Evolutionary conservation across 2,329 filamentous ascomycete species (phyloP).

Genomic region (Monosporascus sp.): DNA sequence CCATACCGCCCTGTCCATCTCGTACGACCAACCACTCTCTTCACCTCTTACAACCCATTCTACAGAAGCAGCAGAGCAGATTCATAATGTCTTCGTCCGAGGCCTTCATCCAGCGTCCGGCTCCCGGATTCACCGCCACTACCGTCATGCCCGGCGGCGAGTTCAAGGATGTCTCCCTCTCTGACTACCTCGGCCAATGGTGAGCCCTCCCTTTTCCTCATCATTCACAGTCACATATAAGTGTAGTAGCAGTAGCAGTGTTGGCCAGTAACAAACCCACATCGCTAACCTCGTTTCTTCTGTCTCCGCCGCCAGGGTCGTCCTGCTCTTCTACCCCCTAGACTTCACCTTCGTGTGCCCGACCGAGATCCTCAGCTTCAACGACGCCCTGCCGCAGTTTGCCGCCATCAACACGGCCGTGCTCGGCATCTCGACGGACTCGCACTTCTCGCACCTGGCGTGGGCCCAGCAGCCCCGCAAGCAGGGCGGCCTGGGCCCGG

Average conservation of each 20-base stretch:
- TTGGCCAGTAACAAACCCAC: neutral
- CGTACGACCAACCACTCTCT: too few species aligned
- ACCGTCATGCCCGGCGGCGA: conserved; percentile 44
- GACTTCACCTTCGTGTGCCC: conserved; percentile 66
- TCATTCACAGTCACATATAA: neutral
- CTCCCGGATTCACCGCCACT: conserved; percentile 44
- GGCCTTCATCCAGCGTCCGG: conserved; percentile 44
- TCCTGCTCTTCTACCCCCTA: conserved; percentile 63
- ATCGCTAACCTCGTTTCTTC: neutral
- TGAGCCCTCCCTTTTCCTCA: conserved; percentile 15
- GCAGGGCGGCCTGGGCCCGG: conserved; percentile 56
- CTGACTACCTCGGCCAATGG: conserved; percentile 44
- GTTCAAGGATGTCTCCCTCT: conserved; percentile 42
- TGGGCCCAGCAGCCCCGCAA: conserved; percentile 55
- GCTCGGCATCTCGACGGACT: conserved; percentile 58
- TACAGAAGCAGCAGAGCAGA: too few species aligned
- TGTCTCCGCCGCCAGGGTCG: conserved; percentile 39
- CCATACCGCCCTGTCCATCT: too few species aligned
- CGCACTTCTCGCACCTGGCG: conserved; percentile 51
- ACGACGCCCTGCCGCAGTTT: conserved; percentile 57
- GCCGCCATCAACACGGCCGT: conserved; percentile 53
- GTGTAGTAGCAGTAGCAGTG: too few species aligned
- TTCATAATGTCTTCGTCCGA: conserved; percentile 15
- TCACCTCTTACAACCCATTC: too few species aligned
- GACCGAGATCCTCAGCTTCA: conserved; percentile 62